phyloP scores from a whole-genome alignment of 768 basidiomycete species.

The Pulveroboletus sp. region DNA sequence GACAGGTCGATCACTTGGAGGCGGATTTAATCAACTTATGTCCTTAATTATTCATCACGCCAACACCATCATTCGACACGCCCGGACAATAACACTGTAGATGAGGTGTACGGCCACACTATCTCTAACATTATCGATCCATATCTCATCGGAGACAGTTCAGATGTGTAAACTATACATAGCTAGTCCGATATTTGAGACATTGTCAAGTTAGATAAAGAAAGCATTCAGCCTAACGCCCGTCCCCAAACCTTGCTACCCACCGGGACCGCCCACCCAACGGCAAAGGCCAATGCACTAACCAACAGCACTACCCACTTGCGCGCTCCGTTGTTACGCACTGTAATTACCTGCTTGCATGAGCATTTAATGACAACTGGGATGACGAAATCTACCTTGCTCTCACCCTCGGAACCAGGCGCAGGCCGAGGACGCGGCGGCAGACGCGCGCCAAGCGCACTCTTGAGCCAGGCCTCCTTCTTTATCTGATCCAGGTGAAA shows the following conservation, averaged over 20 bases:
- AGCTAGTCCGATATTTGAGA: neutral
- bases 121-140: neutral
- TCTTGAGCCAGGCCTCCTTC: constrained; percentile 23
- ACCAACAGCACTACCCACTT: constrained; percentile 8
- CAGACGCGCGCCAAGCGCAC: constrained; percentile 10
- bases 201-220: neutral
- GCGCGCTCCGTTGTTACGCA: neutral
- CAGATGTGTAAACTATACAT: too few relatives aligned
- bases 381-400: constrained; percentile 4
- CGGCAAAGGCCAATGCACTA: constrained; percentile 3
- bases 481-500: constrained; percentile 10
- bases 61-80: neutral
- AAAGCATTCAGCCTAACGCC: constrained; percentile 5
- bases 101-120: neutral
- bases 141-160: too few relatives aligned
- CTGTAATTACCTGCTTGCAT: neutral
- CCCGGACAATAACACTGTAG: neutral
- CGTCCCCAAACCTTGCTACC: constrained; percentile 4
- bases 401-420: constrained; percentile 9
- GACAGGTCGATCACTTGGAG: constrained; percentile 16
- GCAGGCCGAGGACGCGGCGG: constrained; percentile 19
- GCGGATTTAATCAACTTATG: neutral
- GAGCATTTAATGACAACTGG: constrained; percentile 9
- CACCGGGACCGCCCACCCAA: neutral
- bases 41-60: neutral